Base-by-base conservation (phyloP, 352 stramenopile genomes). In the Phytophthora megakarya region DNA sequence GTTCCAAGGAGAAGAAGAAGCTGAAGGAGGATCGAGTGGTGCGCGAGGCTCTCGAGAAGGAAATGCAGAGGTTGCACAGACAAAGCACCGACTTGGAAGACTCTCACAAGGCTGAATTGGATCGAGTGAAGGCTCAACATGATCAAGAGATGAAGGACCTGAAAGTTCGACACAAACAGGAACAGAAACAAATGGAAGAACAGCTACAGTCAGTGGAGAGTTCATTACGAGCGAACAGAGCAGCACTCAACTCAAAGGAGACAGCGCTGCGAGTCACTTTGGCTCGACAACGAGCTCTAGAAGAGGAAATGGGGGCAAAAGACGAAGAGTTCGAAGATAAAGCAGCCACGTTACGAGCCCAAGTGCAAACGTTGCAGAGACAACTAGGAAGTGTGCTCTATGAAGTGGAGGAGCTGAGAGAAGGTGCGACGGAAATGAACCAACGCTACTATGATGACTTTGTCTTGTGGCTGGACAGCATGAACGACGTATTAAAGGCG, bases 41-140 rank as follows among this genome's bases (percentile, higher is more conserved):
- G 22, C 37, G 50, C 13, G 50, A 19, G 3, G 38, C 50, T 6
- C 23, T 59, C 38, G 50, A 59, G 37, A 49, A 42, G 50, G 50
- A 59, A 21, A 55, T 55, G 32, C 33, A 45, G 32, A 30, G 32
- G 30, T 38, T 59, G 10, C 28, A 59, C 38, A 59, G 30, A 19
- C 37, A 59, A 32, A 46, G 21, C 4, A 49, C 18, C 38, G 50
- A 46, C 37, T 23, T 46, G 25, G 50, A 42, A 5, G n/a, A 38
- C 11, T 16, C 37, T 16, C 49, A 57, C 49, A 46, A 46, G 35
- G 38, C 32, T 3, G 35, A 57, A 12, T 19, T 42, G 28, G 11
- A 55, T 1, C 28, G 42, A 23, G 47, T 33, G 5, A 30, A 53
- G 5, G 10, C 28, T 25, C 23, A 9, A 37, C 43, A 37, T 15